phyloP scores from a whole-genome alignment of 2,329 filamentous ascomycete genomes.

The Fusarium irregulare region DNA sequence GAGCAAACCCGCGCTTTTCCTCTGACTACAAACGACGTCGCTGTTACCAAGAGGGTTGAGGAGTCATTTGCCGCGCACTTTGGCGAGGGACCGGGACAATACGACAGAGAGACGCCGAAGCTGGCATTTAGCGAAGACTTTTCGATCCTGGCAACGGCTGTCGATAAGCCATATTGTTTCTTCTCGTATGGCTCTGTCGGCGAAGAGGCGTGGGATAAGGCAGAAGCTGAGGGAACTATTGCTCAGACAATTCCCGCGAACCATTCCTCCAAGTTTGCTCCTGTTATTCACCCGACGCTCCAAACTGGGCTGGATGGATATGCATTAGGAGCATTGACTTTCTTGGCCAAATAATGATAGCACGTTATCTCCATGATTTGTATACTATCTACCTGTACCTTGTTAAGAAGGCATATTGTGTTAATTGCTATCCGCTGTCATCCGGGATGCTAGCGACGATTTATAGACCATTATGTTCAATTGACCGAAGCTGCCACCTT shows the following conservation, averaged over 20 bases:
- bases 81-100: constrained; percentile 18
- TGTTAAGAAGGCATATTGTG: no score
- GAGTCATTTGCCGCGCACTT: constrained; percentile 61
- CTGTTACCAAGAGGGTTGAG: constrained; percentile 55
- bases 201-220: constrained; percentile 29
- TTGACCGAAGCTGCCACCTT: no score
- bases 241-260: constrained; percentile 41
- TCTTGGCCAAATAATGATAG: not conserved
- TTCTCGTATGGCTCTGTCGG: constrained; percentile 38
- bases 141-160: constrained; percentile 38
- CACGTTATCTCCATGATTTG: no score
- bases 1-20: constrained; percentile 57
- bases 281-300: constrained; percentile 41
- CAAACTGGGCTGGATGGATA: constrained; percentile 30
- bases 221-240: constrained; percentile 19
- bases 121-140: constrained; percentile 68
- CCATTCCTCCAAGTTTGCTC: constrained; percentile 44
- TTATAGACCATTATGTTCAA: no score
- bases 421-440: no score
- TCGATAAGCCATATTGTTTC: constrained; percentile 35
- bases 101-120: constrained; percentile 54
- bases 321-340: constrained; percentile 6
- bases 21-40: constrained; percentile 63
- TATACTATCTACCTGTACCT: no score
- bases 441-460: no score